Conservation (phyloP, 345 rosid genomes). For the Adansonia digitata region DNA sequence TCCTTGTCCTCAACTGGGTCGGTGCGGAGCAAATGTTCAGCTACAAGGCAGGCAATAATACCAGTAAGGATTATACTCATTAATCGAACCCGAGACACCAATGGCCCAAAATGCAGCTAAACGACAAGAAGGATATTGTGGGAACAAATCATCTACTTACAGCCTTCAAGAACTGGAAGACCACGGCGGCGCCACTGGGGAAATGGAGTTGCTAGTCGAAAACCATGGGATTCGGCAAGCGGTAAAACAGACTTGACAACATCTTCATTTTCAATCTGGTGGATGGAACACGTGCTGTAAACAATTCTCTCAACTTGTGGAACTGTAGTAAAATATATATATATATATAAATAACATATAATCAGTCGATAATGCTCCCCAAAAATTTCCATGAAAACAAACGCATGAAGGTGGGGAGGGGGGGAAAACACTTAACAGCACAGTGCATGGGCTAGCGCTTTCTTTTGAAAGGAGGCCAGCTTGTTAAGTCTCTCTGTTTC, state of each 20-base stretch:
- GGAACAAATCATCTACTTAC: conserved; percentile 35
- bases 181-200: conserved; percentile 76
- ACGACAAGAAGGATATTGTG: background rate
- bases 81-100: background rate
- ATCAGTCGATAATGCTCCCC: background rate
- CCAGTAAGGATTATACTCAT: conserved; percentile 1
- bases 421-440: conserved; percentile 43
- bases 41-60: conserved; percentile 24
- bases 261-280: conserved; percentile 85
- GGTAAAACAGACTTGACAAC: conserved; percentile 64
- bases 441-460: conserved; percentile 77
- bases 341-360: too few species aligned
- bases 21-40: conserved; percentile 41
- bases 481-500: conserved; percentile 56
- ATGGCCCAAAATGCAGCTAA: background rate
- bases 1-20: conserved; percentile 65
- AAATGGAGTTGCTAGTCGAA: conserved; percentile 57
- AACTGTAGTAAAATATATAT: conserved; percentile 30
- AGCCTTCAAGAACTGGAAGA: conserved; percentile 60
- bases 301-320: conserved; percentile 63
- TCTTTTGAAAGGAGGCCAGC: conserved; percentile 80
- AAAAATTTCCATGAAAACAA: background rate
- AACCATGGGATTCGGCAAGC: conserved; percentile 49
- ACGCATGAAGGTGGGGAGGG: background rate
- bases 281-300: conserved; percentile 89